Percentiles rank a stretch among this genome's conserved stretches.
Conservation (phyloP, 768 basidiomycete genomes). For the Filobasidium wieringae region DNA sequence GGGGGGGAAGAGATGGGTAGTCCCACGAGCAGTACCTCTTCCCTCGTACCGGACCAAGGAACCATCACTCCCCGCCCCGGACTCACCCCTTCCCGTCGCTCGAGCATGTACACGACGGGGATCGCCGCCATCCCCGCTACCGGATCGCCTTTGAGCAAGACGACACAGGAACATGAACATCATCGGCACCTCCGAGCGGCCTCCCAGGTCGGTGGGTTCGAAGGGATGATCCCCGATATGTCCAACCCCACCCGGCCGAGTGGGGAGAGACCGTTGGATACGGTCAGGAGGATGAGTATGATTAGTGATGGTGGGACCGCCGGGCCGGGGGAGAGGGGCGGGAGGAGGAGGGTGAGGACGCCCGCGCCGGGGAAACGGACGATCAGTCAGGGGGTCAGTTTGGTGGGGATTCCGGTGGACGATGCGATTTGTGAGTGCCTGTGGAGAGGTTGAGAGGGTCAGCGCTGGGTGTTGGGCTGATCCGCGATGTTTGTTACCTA, state of each 20-base stretch:
- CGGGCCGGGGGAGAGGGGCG: background rate
- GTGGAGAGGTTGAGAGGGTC: background rate
- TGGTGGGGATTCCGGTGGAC: background rate
- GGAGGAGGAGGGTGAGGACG: background rate
- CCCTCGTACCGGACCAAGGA: background rate
- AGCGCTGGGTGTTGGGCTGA: too few species aligned
- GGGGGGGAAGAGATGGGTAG: background rate
- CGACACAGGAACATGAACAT: constrained; percentile 4
- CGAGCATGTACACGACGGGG: background rate
- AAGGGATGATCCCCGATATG: constrained; percentile 22
- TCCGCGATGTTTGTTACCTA: too few species aligned
- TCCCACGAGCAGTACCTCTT: background rate
- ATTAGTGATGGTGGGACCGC: constrained; percentile 6
- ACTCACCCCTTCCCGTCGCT: background rate
- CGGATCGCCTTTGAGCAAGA: constrained; percentile 8
- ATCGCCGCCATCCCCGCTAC: background rate
- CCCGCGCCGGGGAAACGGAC: background rate
- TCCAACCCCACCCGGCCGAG: constrained; percentile 30
- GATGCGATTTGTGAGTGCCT: constrained; percentile 7
- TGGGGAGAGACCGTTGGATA: constrained; percentile 34
- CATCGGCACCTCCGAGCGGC: background rate
- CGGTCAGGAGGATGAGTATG: constrained; percentile 27
- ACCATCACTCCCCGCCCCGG: constrained; percentile 3
- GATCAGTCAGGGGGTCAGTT: background rate
- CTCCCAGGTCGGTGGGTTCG: background rate